Conservation (phyloP, 2,329 filamentous ascomycete genomes). For the Fusarium sterilihyphosum region DNA sequence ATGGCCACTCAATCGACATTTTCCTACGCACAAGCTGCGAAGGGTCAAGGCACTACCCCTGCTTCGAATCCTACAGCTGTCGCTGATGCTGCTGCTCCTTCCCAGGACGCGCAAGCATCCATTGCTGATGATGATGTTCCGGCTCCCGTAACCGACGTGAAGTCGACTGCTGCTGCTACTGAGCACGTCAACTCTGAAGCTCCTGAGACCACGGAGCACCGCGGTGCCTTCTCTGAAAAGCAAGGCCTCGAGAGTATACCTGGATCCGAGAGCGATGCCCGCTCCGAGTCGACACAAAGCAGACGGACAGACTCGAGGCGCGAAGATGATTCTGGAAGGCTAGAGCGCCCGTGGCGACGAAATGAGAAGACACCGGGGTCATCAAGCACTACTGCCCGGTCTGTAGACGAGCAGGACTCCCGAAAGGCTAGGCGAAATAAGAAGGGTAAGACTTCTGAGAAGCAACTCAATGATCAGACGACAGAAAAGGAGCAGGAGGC, state of each 20-base stretch:
- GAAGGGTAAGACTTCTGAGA: conserved; percentile 61
- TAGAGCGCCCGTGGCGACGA: conserved; percentile 54
- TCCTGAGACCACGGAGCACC: conserved; percentile 37
- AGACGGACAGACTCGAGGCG: conserved; percentile 47
- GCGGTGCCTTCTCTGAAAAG: conserved; percentile 44
- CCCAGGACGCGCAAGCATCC: conserved; percentile 44
- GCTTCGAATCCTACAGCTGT: conserved; percentile 44
- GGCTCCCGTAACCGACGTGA: conserved; percentile 42
- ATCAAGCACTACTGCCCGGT: conserved; percentile 71
- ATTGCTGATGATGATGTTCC: conserved; percentile 27
- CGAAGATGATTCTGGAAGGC: conserved; percentile 52
- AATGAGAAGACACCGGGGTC: conserved; percentile 64
- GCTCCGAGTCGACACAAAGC: conserved; percentile 49
- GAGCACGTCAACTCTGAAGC: conserved; percentile 44
- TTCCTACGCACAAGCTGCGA: conserved; percentile 96
- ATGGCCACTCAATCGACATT: conserved; percentile 73
- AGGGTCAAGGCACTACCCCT: conserved; percentile 68
- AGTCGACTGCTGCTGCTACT: conserved; percentile 32
- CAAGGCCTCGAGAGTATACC: conserved; percentile 48
- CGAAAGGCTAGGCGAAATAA: conserved; percentile 67
- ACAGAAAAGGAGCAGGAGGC: conserved; percentile 64
- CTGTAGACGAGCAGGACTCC: conserved; percentile 67
- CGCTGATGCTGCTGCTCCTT: conserved; percentile 37
- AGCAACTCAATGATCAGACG: conserved; percentile 60
- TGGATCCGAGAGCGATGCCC: conserved; percentile 51